These are phyloP conservation scores for Pseudocercospora cruenta DNA, from an alignment of 2,329 filamentous ascomycete species.

Conservation along the genomic window DNA sequence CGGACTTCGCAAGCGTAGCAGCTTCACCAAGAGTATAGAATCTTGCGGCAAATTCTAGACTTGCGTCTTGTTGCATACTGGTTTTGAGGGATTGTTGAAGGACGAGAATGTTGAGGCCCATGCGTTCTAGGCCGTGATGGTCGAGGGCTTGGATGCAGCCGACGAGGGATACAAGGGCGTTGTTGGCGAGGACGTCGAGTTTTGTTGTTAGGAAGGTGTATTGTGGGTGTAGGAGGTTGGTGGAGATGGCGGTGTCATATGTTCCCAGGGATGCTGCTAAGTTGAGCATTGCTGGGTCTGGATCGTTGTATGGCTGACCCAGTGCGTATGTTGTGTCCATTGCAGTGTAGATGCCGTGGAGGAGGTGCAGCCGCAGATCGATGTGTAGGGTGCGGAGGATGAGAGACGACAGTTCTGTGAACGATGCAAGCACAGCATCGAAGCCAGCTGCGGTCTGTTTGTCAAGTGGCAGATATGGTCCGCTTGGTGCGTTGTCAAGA, in stretches of 20 bases:
- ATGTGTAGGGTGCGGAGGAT: constrained; percentile 85
- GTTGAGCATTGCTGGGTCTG: constrained; percentile 77
- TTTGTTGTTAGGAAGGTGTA: constrained; percentile 73
- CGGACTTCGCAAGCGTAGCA: constrained; percentile 44
- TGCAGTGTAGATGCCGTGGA: constrained; percentile 72
- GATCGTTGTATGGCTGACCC: constrained; percentile 74
- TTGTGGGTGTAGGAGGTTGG: constrained; percentile 72
- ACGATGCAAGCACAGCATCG: constrained; percentile 81
- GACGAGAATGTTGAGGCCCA: constrained; percentile 92
- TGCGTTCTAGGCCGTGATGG: constrained; percentile 75
- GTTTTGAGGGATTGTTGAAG: constrained; percentile 97
- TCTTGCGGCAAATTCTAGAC: constrained; percentile 64
- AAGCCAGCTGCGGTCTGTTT: constrained; percentile 84
- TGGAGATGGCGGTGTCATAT: constrained; percentile 80
- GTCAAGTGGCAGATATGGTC: constrained; percentile 84
- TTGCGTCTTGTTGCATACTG: constrained; percentile 69
- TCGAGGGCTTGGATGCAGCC: constrained; percentile 83
- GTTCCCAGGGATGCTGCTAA: constrained; percentile 83
- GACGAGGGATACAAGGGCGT: constrained; percentile 71
- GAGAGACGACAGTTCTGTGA: constrained; percentile 76
- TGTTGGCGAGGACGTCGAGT: constrained; percentile 76
- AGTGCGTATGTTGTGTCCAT: constrained; percentile 53
- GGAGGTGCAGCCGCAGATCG: constrained; percentile 82
- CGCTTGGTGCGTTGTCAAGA: constrained; percentile 49
- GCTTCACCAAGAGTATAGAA: constrained; percentile 70